Conservation (phyloP, 768 basidiomycete genomes). For the Galerina sulciceps region DNA sequence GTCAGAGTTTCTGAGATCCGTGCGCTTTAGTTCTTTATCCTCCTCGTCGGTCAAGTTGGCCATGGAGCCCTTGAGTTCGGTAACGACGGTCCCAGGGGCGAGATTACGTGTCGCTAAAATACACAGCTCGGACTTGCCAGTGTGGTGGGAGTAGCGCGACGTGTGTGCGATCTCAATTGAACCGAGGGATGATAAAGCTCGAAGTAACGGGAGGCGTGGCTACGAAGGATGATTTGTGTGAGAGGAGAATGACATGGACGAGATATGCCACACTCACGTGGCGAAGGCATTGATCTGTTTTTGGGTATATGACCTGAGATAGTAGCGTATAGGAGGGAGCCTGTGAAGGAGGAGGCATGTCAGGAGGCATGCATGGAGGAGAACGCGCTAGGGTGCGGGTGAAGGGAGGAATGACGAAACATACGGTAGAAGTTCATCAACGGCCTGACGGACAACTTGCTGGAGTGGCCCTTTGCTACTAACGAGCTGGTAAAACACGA, state of each 20-base stretch:
- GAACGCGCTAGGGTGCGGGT: slow-evolving; percentile 19
- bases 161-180: slow-evolving; percentile 90
- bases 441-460: slow-evolving; percentile 68
- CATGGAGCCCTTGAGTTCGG: slow-evolving; percentile 91
- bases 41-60: slow-evolving; percentile 86
- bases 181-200: slow-evolving; percentile 82
- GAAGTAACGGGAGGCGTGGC: slow-evolving; percentile 88
- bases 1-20: slow-evolving; percentile 73
- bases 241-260: slow-evolving; percentile 26
- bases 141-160: slow-evolving; percentile 83
- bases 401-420: slow-evolving; percentile 36
- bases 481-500: slow-evolving; percentile 47
- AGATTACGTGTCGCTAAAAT: slow-evolving; percentile 82
- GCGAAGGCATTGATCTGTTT: slow-evolving; percentile 91
- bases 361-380: slow-evolving; percentile 14
- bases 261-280: slow-evolving; percentile 65
- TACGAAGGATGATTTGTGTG: slow-evolving; percentile 35
- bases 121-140: slow-evolving; percentile 88
- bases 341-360: slow-evolving; percentile 40
- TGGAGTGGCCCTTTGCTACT: slow-evolving; percentile 56
- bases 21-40: slow-evolving; percentile 84
- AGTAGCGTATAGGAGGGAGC: slow-evolving; percentile 76
- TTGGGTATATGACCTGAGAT: slow-evolving; percentile 74
- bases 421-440: slow-evolving; percentile 79
- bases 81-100: slow-evolving; percentile 70